Evolutionary conservation across 768 basidiomycete species (phyloP).

Genomic region (Rhodotorula paludigena): DNA sequence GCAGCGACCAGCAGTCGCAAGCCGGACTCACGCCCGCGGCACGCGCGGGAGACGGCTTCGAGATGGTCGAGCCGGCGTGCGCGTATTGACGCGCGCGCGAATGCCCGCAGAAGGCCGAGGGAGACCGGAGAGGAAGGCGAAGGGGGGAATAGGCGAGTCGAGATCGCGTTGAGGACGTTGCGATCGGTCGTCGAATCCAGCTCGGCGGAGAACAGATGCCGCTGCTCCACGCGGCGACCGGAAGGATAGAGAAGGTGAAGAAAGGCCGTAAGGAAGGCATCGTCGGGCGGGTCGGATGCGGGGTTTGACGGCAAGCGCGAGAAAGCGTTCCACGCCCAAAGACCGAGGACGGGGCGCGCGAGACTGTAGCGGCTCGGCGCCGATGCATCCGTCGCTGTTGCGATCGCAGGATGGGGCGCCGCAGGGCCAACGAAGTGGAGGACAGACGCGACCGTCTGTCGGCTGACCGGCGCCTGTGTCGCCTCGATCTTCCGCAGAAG

Average conservation of each 20-base stretch:
- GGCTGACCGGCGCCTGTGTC: not conserved
- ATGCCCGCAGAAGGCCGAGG: not conserved
- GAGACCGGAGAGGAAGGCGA: not conserved
- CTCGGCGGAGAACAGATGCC: not conserved
- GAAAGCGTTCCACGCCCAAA: not conserved
- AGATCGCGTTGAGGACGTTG: not conserved
- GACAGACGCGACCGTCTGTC: slow-evolving; percentile 5
- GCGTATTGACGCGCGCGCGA: not conserved
- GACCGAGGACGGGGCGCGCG: not conserved
- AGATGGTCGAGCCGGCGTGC: slow-evolving; percentile 20
- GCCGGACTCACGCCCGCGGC: accelerated
- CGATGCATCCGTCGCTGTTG: too few species aligned
- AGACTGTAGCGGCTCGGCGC: not conserved
- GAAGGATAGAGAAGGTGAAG: slow-evolving; percentile 1
- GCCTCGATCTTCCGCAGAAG: not conserved
- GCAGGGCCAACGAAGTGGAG: not conserved
- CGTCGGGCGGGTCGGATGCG: not conserved
- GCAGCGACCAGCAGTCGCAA: not conserved
- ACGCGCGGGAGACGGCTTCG: not conserved
- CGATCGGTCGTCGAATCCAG: not conserved
- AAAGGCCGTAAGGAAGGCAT: not conserved
- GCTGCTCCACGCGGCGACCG: not conserved
- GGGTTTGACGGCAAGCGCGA: not conserved
- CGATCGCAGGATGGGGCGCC: too few species aligned
- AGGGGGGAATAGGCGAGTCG: not conserved